Conservation (phyloP, 2,329 filamentous ascomycete genomes). For the Pyricularia grisea region DNA sequence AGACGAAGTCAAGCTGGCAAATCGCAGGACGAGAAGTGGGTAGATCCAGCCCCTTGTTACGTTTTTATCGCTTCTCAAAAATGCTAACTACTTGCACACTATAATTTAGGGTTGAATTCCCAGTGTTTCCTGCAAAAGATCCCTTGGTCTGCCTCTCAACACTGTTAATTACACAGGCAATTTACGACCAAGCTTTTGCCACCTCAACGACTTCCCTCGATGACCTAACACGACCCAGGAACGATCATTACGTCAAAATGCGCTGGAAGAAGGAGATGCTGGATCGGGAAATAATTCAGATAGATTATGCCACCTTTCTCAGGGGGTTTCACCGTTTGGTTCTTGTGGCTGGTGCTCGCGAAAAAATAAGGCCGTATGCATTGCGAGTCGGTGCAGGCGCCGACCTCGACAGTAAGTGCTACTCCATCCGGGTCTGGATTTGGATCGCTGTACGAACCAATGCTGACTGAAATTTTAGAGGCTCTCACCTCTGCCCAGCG, state of each 20-base stretch:
- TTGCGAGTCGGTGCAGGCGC: neutral
- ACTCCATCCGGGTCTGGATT: neutral
- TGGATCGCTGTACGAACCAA: too few species aligned
- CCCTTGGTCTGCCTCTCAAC: neutral
- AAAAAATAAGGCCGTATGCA: neutral
- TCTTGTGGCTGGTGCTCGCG: neutral
- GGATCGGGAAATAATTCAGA: neutral
- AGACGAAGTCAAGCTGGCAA: too few species aligned
- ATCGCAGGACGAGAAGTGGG: too few species aligned
- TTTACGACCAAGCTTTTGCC: neutral
- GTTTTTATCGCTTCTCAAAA: too few species aligned
- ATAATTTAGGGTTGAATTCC: too few species aligned
- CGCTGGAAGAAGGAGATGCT: neutral
- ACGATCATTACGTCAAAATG: neutral
- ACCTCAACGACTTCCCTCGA: neutral
- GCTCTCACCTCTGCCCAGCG: neutral
- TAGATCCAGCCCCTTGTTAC: too few species aligned
- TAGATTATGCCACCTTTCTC: neutral
- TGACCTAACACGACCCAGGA: neutral
- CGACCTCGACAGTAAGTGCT: neutral
- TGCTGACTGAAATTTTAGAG: neutral
- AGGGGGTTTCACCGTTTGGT: neutral
- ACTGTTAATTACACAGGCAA: neutral
- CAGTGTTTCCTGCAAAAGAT: too few species aligned
- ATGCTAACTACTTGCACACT: too few species aligned